Evolutionary conservation across 192 early-diverging fungal species (phyloP).

Genomic region (Backusella circina): DNA sequence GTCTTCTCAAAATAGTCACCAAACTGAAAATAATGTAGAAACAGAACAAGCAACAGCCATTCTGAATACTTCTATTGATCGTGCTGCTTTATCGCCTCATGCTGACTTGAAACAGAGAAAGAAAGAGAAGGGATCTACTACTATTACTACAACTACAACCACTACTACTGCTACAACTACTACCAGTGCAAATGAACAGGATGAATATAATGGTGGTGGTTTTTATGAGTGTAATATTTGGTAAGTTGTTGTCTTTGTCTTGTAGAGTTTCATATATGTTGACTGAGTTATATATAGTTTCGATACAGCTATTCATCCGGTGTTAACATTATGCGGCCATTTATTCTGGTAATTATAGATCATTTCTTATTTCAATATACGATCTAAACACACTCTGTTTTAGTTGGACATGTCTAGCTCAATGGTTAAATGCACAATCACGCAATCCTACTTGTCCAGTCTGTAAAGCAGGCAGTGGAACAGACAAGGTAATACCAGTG

Average conservation of each 20-base stretch:
- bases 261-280: not conserved
- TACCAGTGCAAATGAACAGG: not conserved
- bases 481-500: constrained; percentile 78
- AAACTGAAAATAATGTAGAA: not conserved
- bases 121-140: not conserved
- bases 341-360: constrained; percentile 58
- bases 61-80: not conserved
- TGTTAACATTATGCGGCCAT: constrained; percentile 76
- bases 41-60: not conserved
- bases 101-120: constrained; percentile 13
- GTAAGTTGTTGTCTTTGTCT: constrained; percentile 1
- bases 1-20: not conserved
- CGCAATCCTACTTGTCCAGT: constrained; percentile 76
- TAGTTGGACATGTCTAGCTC: constrained; percentile 64
- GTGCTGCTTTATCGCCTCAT: not conserved
- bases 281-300: constrained; percentile 40
- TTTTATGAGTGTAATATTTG: constrained; percentile 40
- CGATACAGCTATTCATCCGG: constrained; percentile 70
- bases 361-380: not conserved
- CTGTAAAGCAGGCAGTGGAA: constrained; percentile 80
- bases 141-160: not conserved
- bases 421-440: constrained; percentile 69
- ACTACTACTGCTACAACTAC: too few species aligned
- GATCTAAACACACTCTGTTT: not conserved
- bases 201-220: constrained; percentile 1